phyloP scores from a whole-genome alignment of 2,329 filamentous ascomycete species.

The Elsinoe perseae region DNA sequence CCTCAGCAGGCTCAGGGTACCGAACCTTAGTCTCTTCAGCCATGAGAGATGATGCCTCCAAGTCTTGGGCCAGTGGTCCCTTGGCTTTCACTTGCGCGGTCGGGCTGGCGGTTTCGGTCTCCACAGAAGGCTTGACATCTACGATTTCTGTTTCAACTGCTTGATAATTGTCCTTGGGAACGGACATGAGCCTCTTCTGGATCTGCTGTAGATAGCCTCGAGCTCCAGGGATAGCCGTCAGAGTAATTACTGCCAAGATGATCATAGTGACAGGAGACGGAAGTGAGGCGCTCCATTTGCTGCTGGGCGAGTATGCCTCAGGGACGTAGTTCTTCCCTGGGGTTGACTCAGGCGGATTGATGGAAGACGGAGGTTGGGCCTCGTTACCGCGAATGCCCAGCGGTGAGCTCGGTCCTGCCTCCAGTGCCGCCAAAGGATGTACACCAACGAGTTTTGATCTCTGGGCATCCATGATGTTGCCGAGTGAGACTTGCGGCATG shows the following conservation, averaged over 20 bases:
- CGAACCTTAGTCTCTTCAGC: slow-evolving; percentile 16
- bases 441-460: slow-evolving; percentile 34
- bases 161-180: background rate
- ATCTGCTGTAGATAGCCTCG: slow-evolving; percentile 12
- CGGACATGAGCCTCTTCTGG: background rate
- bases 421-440: slow-evolving; percentile 28
- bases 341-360: background rate
- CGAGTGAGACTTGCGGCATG: slow-evolving; percentile 27
- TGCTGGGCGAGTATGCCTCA: background rate
- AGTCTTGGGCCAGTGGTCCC: background rate
- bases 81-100: background rate
- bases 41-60: background rate
- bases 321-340: background rate
- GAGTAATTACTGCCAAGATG: slow-evolving; percentile 5
- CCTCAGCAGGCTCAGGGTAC: slow-evolving; percentile 29
- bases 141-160: background rate
- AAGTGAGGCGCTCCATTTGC: slow-evolving; percentile 5
- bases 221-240: slow-evolving; percentile 12
- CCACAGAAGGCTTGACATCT: slow-evolving; percentile 9
- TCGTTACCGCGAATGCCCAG: slow-evolving; percentile 18
- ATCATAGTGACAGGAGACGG: slow-evolving; percentile 13
- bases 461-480: slow-evolving; percentile 20
- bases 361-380: background rate
- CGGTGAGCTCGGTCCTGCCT: slow-evolving; percentile 9
- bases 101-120: background rate